Conservation (phyloP, 805 yeast genomes). For the Zygosaccharomyces siamensis region DNA sequence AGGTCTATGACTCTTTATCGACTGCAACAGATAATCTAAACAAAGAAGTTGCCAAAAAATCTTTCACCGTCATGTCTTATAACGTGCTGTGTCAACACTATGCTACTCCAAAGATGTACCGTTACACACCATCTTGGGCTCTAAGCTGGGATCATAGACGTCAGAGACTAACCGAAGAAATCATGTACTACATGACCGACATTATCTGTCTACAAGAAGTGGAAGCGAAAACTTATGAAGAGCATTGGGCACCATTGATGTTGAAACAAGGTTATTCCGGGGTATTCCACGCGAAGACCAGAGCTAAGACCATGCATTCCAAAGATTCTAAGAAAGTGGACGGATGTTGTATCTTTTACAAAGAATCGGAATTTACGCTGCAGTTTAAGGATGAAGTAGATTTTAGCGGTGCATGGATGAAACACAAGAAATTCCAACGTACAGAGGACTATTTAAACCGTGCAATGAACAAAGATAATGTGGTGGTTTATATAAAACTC, state of each 20-base stretch:
- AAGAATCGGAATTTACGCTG: constrained; percentile 60
- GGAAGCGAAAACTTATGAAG: constrained; percentile 79
- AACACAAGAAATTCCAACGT: constrained; percentile 80
- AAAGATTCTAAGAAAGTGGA: constrained; percentile 85
- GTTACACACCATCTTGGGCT: constrained; percentile 97
- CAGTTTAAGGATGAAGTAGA: constrained; percentile 71
- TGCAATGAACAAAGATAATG: constrained; percentile 91
- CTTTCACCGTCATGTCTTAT: constrained; percentile 77
- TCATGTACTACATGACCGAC: constrained; percentile 62
- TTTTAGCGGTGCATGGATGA: constrained; percentile 75
- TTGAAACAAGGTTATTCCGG: constrained; percentile 73
- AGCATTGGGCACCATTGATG: constrained; percentile 77
- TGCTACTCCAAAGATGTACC: constrained; percentile 88
- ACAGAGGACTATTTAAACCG: constrained; percentile 93
- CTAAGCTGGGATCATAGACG: constrained; percentile 88
- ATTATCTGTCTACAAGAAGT: constrained; percentile 93
- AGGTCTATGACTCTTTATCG: constrained; percentile 28
- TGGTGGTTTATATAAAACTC: constrained; percentile 72
- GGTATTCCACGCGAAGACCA: constrained; percentile 76
- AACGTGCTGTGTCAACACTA: constrained; percentile 94
- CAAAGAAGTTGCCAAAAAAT: constrained; percentile 30
- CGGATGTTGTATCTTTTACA: constrained; percentile 95
- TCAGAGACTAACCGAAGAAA: constrained; percentile 67
- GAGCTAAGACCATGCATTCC: constrained; percentile 86
- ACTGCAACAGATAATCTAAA: constrained; percentile 28